phyloP scores from a whole-genome alignment of 2,329 filamentous ascomycete species.

The Teratosphaeria epicoccoides region DNA sequence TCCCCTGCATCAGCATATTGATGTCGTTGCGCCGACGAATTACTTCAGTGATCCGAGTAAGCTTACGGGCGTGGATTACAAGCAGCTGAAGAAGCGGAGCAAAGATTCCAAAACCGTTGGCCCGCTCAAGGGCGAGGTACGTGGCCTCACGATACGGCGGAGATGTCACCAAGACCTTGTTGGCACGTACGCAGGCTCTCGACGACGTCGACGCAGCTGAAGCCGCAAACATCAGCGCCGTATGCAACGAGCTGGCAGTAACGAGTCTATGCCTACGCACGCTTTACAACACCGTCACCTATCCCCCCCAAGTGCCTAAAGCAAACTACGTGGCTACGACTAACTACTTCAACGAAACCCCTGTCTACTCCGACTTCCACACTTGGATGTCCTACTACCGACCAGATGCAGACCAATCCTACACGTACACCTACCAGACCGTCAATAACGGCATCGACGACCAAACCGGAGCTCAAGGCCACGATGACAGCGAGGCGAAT shows the following conservation, averaged over 20 bases:
- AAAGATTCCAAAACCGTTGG: too few species aligned
- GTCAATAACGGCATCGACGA: slow-evolving; percentile 14
- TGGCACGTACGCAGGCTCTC: too few species aligned
- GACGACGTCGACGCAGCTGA: not conserved
- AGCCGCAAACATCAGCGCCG: slow-evolving; percentile 40
- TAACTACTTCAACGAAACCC: slow-evolving; percentile 39
- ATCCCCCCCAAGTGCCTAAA: slow-evolving; percentile 34
- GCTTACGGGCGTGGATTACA: not conserved
- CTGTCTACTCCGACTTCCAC: slow-evolving; percentile 45
- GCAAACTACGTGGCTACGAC: slow-evolving; percentile 36
- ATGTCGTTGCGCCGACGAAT: slow-evolving; percentile 50
- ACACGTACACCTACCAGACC: too few species aligned
- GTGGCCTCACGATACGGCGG: slow-evolving; percentile 2
- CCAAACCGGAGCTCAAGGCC: slow-evolving; percentile 6
- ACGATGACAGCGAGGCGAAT: slow-evolving; percentile 42
- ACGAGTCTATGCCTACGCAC: slow-evolving; percentile 46
- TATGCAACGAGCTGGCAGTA: too few species aligned
- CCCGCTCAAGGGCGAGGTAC: too few species aligned
- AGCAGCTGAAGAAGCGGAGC: too few species aligned
- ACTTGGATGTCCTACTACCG: slow-evolving; percentile 47
- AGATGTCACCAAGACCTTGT: not conserved
- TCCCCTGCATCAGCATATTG: slow-evolving; percentile 48
- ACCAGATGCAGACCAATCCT: too few species aligned
- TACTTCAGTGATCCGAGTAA: slow-evolving; percentile 44
- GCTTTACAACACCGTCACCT: slow-evolving; percentile 45